Percentiles rank a stretch among this genome's conserved stretches.
Conservation (phyloP, 2,329 filamentous ascomycete genomes). For the Xylariaceae sp. region DNA sequence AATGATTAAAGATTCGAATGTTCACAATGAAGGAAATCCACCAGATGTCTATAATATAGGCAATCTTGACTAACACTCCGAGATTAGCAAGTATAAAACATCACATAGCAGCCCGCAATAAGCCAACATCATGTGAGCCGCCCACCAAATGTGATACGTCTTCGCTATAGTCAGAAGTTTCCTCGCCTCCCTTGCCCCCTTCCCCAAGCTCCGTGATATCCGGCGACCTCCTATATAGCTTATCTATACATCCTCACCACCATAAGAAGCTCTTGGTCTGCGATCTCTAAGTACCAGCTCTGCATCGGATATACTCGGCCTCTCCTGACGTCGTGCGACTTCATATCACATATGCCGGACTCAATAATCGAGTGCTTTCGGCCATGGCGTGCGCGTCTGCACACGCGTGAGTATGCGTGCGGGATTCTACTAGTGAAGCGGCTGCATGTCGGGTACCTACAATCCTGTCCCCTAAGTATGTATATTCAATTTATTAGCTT, state of each 20-base stretch:
- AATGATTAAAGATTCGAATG: too few relatives aligned
- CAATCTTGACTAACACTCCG: too few relatives aligned
- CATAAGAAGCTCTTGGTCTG: neutral
- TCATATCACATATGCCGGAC: neutral
- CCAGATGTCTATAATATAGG: too few relatives aligned
- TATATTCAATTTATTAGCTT: neutral
- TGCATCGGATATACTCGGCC: neutral
- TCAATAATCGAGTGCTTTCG: neutral
- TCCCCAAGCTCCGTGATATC: neutral
- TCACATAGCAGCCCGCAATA: neutral
- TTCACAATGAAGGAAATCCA: too few relatives aligned
- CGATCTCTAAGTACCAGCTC: neutral
- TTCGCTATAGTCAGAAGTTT: neutral
- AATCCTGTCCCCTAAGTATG: neutral
- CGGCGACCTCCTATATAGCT: neutral
- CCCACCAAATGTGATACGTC: neutral
- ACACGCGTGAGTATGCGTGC: too few relatives aligned
- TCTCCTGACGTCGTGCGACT: neutral
- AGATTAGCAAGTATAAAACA: neutral
- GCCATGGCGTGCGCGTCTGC: neutral
- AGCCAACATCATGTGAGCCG: neutral
- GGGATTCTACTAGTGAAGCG: neutral
- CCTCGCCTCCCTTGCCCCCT: neutral
- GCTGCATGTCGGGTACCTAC: neutral
- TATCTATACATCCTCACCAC: too few relatives aligned